Percentiles rank a stretch among this genome's conserved stretches.
Evolutionary conservation across 306 rosid species (phyloP).

Genomic region (Elaeagnus macrophylla): DNA sequence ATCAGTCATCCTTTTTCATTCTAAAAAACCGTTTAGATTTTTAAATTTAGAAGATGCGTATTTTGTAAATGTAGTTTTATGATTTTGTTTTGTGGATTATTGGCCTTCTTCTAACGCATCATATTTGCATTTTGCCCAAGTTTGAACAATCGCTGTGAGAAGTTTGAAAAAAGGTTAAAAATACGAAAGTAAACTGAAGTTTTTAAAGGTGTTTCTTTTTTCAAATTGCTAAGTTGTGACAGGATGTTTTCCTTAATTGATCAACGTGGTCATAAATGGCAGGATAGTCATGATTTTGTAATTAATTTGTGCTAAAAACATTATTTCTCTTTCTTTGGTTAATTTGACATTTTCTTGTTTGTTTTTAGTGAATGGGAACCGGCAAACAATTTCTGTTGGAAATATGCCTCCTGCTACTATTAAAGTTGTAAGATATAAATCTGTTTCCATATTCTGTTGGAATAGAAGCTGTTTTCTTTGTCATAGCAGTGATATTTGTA

Average conservation of each 20-base stretch:
- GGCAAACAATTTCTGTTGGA: conserved; percentile 57
- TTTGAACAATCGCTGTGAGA: too few relatives aligned
- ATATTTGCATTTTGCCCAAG: too few relatives aligned
- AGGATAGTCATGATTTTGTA: conserved; percentile 9
- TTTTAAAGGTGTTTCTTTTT: conserved; percentile 39
- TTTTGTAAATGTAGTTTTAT: too few relatives aligned
- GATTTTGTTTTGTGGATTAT: too few relatives aligned
- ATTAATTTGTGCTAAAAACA: conserved; percentile 6
- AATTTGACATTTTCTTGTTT: conserved; percentile 7
- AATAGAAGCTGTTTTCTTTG: conserved; percentile 4
- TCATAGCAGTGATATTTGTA: conserved; percentile 22
- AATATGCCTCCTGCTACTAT: conserved; percentile 70
- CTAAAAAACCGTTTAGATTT: too few relatives aligned
- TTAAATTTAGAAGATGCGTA: too few relatives aligned
- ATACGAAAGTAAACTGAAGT: too few relatives aligned
- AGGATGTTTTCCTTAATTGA: conserved; percentile 5
- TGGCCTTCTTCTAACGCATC: too few relatives aligned
- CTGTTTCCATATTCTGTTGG: conserved; percentile 1
- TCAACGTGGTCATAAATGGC: conserved; percentile 4
- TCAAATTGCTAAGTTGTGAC: neutral
- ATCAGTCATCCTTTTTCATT: too few relatives aligned
- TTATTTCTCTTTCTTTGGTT: neutral
- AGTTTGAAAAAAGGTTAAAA: too few relatives aligned
- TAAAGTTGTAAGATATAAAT: conserved; percentile 62
- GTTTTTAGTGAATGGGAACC: conserved; percentile 70